phyloP scores from a whole-genome alignment of 257 asterid species.

The Nyctanthes arbortristis region DNA sequence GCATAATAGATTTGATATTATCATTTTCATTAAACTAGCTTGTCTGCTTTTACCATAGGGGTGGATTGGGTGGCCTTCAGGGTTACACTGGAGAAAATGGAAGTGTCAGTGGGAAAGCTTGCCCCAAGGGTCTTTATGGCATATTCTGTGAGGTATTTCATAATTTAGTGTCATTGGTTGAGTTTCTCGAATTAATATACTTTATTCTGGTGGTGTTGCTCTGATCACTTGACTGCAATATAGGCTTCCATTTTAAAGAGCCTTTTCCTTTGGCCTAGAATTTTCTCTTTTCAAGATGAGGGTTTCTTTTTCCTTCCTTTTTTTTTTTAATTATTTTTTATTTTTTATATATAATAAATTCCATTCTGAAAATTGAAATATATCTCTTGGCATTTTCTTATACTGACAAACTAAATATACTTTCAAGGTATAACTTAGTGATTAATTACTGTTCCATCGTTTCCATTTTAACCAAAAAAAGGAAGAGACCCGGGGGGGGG shows the following conservation, averaged over 20 bases:
- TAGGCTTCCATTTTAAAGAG: not conserved
- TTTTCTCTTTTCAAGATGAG: not conserved
- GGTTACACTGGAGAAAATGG: conserved; percentile 78
- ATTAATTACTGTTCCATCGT: not conserved
- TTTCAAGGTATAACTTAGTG: conserved; percentile 16
- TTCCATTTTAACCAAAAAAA: too few species aligned
- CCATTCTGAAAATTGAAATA: not conserved
- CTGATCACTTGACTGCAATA: not conserved
- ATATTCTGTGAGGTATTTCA: conserved; percentile 71
- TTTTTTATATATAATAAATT: too few species aligned
- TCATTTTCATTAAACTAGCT: conserved; percentile 15
- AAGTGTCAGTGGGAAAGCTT: conserved; percentile 86
- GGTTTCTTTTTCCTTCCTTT: not conserved
- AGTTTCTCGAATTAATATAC: not conserved
- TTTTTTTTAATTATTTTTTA: too few species aligned
- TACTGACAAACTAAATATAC: not conserved
- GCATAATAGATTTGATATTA: not conserved
- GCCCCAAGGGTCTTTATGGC: conserved; percentile 97
- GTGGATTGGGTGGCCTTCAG: conserved; percentile 79
- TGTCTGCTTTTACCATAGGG: conserved; percentile 52
- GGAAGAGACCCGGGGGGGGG: too few species aligned
- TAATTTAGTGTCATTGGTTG: conserved; percentile 12
- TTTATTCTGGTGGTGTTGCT: not conserved
- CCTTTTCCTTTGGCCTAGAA: not conserved
- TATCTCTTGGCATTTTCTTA: not conserved